Conservation (phyloP, 257 asterid genomes). For the Striga asiatica region DNA sequence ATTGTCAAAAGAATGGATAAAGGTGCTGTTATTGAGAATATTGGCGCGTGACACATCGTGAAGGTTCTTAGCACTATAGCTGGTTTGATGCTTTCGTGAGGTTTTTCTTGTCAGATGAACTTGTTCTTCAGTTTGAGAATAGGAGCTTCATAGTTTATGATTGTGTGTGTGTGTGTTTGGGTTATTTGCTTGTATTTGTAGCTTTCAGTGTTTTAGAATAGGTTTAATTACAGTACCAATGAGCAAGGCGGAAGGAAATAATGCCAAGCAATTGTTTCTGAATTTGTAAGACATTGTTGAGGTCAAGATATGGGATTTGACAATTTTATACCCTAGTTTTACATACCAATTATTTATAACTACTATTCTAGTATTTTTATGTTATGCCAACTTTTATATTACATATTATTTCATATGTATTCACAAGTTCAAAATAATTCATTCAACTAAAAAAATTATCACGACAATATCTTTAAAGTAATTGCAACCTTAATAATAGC, state of each 20-base stretch:
- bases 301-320: too few relatives aligned
- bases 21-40: constrained; percentile 65
- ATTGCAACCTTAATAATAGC: too few relatives aligned
- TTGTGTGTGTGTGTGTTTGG: not conserved
- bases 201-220: constrained; percentile 10
- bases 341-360: too few relatives aligned
- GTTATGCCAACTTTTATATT: too few relatives aligned
- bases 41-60: constrained; percentile 31
- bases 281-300: not conserved
- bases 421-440: too few relatives aligned
- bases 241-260: not conserved
- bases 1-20: constrained; percentile 87
- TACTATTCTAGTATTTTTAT: too few relatives aligned
- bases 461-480: too few relatives aligned
- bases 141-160: not conserved
- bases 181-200: constrained; percentile 6
- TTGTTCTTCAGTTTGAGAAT: not conserved
- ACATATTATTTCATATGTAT: too few relatives aligned
- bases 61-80: too few relatives aligned
- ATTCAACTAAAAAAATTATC: too few relatives aligned
- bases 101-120: not conserved
- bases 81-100: not conserved
- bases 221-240: not conserved
- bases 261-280: not conserved
- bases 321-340: too few relatives aligned